These are phyloP conservation scores for Neurospora tetraspora DNA, from an alignment of 495 filamentous ascomycete genomes.

Conservation along the genomic window DNA sequence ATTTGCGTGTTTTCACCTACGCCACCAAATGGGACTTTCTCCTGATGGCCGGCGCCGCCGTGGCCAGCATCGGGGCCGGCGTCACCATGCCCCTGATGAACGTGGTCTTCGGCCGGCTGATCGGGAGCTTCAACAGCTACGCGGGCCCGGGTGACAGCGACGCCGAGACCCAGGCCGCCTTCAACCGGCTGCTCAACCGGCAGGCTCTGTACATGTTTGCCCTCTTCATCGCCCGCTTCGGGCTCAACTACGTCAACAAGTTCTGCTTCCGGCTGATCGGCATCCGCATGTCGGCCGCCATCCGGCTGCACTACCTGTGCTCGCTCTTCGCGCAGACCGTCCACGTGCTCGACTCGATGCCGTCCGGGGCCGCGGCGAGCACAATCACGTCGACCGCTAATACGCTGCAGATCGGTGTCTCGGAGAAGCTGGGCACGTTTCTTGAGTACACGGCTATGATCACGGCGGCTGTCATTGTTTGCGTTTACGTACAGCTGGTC, in stretches of 20 bases:
- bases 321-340: constrained; percentile 46
- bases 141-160: neutral
- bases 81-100: constrained; percentile 29
- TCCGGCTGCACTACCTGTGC: constrained; percentile 43
- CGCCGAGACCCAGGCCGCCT: constrained; percentile 2
- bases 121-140: constrained; percentile 21
- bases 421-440: constrained; percentile 54
- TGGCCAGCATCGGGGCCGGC: constrained; percentile 25
- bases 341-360: constrained; percentile 48
- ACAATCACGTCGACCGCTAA: constrained; percentile 52
- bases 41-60: constrained; percentile 24
- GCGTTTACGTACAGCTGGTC: constrained; percentile 50
- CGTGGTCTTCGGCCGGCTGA: constrained; percentile 25
- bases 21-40: constrained; percentile 32
- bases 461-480: constrained; percentile 48
- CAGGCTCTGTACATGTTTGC: constrained; percentile 24
- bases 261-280: constrained; percentile 39
- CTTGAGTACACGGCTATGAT: constrained; percentile 47
- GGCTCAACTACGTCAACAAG: constrained; percentile 38
- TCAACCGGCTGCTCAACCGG: constrained; percentile 13
- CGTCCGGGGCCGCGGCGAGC: constrained; percentile 40
- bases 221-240: constrained; percentile 36
- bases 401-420: constrained; percentile 48
- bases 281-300: constrained; percentile 40
- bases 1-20: constrained; percentile 35